phyloP scores from a whole-genome alignment of 495 filamentous ascomycete genomes.

The Tuber aestivum region DNA sequence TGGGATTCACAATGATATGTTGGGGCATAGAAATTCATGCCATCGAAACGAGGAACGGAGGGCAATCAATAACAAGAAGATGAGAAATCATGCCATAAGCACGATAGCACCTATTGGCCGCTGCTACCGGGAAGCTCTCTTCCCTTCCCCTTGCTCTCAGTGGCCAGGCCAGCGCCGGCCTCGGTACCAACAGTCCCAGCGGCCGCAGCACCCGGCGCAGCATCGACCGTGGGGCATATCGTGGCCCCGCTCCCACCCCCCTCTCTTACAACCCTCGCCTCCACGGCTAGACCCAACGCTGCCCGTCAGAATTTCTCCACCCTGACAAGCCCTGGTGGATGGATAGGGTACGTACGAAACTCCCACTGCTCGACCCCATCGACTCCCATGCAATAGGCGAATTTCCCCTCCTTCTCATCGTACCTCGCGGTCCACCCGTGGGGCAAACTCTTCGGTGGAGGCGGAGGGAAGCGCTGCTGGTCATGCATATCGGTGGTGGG shows the following conservation, averaged over 20 bases:
- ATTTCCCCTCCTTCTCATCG: constrained; percentile 25
- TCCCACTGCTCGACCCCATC: constrained; percentile 27
- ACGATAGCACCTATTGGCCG: not conserved
- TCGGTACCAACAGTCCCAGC: not conserved
- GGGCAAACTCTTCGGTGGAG: constrained; percentile 30
- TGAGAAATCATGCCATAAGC: not conserved
- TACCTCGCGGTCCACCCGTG: constrained; percentile 36
- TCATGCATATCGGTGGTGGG: constrained; percentile 7
- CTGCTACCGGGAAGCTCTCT: not conserved
- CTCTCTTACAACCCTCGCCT: not conserved
- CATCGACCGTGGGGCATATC: not conserved
- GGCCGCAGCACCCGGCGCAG: not conserved
- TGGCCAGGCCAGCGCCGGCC: not conserved
- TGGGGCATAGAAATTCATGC: not conserved
- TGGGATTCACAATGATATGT: not conserved
- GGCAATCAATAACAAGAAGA: no score
- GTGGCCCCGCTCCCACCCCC: not conserved
- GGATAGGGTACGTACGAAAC: constrained; percentile 19
- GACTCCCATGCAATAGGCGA: constrained; percentile 28
- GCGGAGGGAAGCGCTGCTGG: constrained; percentile 21
- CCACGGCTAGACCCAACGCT: not conserved
- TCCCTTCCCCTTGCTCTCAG: not conserved
- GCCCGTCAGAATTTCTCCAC: not conserved
- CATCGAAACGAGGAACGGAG: not conserved
- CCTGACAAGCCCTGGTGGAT: not conserved